These are phyloP conservation scores for Aspergillus latus DNA, from an alignment of 2,329 filamentous ascomycete genomes.

Conservation along the genomic window DNA sequence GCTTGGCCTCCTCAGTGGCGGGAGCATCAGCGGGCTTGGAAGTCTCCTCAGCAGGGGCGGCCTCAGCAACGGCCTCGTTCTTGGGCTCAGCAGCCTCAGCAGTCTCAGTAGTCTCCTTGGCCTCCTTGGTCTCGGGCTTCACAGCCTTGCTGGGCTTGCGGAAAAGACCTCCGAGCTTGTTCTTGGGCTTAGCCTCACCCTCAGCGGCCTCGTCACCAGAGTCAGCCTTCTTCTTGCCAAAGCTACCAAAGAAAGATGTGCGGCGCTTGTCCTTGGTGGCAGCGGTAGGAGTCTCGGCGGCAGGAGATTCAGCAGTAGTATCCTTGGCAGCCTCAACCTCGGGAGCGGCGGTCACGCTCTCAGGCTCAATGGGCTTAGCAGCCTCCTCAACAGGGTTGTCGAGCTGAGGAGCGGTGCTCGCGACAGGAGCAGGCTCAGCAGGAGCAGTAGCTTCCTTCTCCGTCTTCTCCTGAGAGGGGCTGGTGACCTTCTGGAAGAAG, in stretches of 20 bases:
- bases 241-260: conserved; percentile 56
- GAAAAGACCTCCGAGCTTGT: conserved; percentile 50
- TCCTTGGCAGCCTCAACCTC: conserved; percentile 40
- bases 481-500: conserved; percentile 68
- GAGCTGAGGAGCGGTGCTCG: conserved; percentile 51
- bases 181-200: conserved; percentile 46
- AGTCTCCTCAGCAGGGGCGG: conserved; percentile 29
- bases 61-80: conserved; percentile 26
- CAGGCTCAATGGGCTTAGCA: conserved; percentile 41
- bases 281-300: conserved; percentile 29
- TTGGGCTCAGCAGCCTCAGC: conserved; percentile 31
- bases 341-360: conserved; percentile 47
- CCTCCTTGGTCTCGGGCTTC: conserved; percentile 38
- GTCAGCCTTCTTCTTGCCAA: conserved; percentile 53
- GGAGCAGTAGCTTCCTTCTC: conserved; percentile 52
- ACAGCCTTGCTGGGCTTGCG: conserved; percentile 51
- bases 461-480: conserved; percentile 47
- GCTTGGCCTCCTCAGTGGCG: conserved; percentile 33
- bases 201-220: conserved; percentile 50
- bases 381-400: conserved; percentile 45
- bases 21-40: conserved; percentile 29
- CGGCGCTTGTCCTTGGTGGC: conserved; percentile 50
- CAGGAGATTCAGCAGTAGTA: conserved; percentile 30
- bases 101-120: conserved; percentile 19
- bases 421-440: conserved; percentile 46